Evolutionary conservation across 169 alveolate genomes (phyloP).

Genomic region (Perkinsus marinus): DNA sequence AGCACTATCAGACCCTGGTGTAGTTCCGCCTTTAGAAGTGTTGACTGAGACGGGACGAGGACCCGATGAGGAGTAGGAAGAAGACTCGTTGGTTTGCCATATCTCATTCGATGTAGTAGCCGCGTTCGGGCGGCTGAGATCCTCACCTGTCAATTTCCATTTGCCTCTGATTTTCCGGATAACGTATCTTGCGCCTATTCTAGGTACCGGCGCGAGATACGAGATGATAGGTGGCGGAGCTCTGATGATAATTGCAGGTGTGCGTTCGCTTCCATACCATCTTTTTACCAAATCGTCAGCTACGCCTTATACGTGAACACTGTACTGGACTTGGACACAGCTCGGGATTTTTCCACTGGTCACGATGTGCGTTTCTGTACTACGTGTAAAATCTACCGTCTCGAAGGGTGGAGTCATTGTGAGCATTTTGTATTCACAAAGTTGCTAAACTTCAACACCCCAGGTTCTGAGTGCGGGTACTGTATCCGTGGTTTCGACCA

Average conservation of each 20-base stretch:
- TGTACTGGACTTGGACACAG: background rate
- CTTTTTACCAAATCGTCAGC: background rate
- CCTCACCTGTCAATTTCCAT: too few species aligned
- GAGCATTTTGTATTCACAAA: background rate
- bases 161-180: background rate
- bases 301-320: background rate
- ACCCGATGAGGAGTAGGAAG: too few species aligned
- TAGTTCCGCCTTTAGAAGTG: background rate
- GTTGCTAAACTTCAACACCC: background rate
- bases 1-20: background rate
- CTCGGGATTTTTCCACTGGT: background rate
- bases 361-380: background rate
- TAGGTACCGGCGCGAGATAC: background rate
- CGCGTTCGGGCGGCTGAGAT: too few species aligned
- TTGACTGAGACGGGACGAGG: too few species aligned
- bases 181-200: background rate
- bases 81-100: too few species aligned
- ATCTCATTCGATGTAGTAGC: too few species aligned
- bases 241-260: background rate
- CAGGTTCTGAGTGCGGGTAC: slow-evolving; percentile 19
- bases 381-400: background rate
- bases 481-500: slow-evolving; percentile 37
- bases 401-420: background rate
- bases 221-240: background rate
- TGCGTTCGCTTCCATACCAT: background rate